Percentiles rank a stretch among this genome's conserved stretches.
Conservation (phyloP, 1,284 basidiomycete genomes). For the Tilletia setariae region DNA sequence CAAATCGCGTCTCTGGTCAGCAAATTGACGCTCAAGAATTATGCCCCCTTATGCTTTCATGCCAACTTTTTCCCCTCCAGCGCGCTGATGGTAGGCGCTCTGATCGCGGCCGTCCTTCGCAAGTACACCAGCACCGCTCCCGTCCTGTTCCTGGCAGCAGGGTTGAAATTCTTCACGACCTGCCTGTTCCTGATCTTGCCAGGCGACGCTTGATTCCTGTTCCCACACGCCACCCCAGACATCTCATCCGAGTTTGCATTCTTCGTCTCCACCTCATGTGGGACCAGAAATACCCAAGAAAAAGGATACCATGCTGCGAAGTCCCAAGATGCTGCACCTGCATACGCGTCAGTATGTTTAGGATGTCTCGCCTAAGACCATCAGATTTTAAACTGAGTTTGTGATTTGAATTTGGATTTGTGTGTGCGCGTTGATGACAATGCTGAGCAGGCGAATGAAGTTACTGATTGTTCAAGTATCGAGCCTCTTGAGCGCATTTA, state of each 20-base stretch:
- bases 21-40: background rate
- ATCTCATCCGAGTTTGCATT: too few species aligned
- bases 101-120: background rate
- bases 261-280: too few species aligned
- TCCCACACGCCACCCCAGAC: too few species aligned
- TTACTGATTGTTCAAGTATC: background rate
- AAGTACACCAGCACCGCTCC: constrained; percentile 4
- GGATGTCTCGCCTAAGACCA: too few species aligned
- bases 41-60: background rate
- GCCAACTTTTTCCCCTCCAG: background rate
- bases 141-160: constrained; percentile 3
- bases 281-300: too few species aligned
- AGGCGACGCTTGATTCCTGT: background rate
- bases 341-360: too few species aligned
- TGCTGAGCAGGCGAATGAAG: background rate
- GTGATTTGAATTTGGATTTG: background rate
- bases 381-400: background rate
- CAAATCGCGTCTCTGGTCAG: background rate
- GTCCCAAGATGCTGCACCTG: too few species aligned
- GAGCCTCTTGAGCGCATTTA: constrained; percentile 16
- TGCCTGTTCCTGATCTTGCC: background rate
- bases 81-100: background rate
- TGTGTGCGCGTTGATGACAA: background rate
- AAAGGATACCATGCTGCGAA: too few species aligned
- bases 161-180: background rate